phyloP scores from a whole-genome alignment of 2,329 filamentous ascomycete genomes.

The Ciborinia camelliae region DNA sequence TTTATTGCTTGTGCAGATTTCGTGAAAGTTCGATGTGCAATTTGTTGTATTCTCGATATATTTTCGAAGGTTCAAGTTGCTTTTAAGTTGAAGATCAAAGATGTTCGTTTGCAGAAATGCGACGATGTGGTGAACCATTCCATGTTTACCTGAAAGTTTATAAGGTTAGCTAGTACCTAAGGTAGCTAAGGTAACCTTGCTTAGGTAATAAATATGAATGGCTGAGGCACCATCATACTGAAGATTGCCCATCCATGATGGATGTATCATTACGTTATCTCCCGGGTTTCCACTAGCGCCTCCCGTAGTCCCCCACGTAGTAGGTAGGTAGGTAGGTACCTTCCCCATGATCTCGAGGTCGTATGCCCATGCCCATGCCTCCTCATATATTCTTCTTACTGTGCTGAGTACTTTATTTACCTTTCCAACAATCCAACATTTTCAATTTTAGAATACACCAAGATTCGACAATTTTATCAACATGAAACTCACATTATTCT shows the following conservation, averaged over 20 bases:
- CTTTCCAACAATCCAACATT: background rate
- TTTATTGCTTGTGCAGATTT: background rate
- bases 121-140: background rate
- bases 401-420: background rate
- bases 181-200: no score
- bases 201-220: no score
- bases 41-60: background rate
- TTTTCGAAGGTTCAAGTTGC: background rate
- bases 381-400: no score
- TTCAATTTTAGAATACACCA: background rate
- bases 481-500: slow-evolving; percentile 63
- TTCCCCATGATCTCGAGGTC: no score
- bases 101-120: slow-evolving; percentile 5
- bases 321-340: no score
- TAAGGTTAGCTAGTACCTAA: background rate
- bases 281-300: background rate
- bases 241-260: no score
- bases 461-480: background rate
- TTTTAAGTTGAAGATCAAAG: slow-evolving; percentile 6
- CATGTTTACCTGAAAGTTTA: slow-evolving; percentile 4
- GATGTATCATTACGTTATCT: no score
- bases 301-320: no score
- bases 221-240: slow-evolving; percentile 9
- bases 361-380: background rate
- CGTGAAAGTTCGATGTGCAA: background rate